These are phyloP conservation scores for Paecilomyces sp. DNA, from an alignment of 2,329 filamentous ascomycete genomes.

Conservation along the genomic window DNA sequence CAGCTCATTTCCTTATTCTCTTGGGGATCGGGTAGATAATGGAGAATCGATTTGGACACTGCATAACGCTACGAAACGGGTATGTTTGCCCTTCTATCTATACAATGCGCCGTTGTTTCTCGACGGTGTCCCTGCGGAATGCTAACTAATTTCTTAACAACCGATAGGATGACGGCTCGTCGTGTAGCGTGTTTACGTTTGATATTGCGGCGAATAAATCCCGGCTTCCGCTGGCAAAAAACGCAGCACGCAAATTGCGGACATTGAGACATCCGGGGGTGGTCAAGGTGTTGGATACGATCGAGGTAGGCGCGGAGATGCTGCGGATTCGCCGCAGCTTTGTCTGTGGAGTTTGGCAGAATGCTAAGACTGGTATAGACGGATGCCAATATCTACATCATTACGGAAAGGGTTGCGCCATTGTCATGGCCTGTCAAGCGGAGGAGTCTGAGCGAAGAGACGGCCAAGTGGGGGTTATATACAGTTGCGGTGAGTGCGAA, in stretches of 20 bases:
- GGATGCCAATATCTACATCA: conserved; percentile 91
- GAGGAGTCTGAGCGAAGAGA: conserved; percentile 82
- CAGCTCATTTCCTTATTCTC: conserved; percentile 83
- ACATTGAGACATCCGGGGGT: conserved; percentile 92
- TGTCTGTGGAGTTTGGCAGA: neutral
- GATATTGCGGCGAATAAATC: conserved; percentile 76
- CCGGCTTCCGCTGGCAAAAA: conserved; percentile 77
- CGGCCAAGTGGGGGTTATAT: conserved; percentile 92
- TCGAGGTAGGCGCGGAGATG: conserved; percentile 59
- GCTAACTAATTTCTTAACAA: neutral
- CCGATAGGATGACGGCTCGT: conserved; percentile 82
- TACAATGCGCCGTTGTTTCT: neutral
- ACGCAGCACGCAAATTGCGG: conserved; percentile 87
- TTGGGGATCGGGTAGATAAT: conserved; percentile 86
- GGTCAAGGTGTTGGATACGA: conserved; percentile 86
- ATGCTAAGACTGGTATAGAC: conserved; percentile 50
- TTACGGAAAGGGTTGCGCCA: conserved; percentile 82
- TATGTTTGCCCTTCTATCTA: conserved; percentile 38
- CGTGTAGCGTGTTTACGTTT: conserved; percentile 96
- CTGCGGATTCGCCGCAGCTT: neutral
- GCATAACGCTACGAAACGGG: conserved; percentile 86
- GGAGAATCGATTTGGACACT: conserved; percentile 95
- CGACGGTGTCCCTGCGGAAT: neutral
- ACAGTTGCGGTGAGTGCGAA: conserved; percentile 61
- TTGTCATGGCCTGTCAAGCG: conserved; percentile 85